Base-by-base conservation (phyloP, 2,329 filamentous ascomycete genomes). In the Esteya vermicola region DNA sequence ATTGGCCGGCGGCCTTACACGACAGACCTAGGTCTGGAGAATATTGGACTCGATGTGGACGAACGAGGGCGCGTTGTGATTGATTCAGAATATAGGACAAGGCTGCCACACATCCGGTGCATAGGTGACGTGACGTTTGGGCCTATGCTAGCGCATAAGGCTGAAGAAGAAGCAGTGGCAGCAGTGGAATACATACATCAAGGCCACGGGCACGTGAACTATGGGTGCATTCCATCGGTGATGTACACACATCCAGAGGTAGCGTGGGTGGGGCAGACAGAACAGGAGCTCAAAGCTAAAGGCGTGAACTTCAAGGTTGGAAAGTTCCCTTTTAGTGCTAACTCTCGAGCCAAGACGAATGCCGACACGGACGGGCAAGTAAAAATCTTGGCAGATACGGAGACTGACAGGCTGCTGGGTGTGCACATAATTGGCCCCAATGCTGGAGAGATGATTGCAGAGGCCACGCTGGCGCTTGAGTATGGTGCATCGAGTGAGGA, bases 201-300 rank as follows among this genome's bases (percentile, higher is more conserved):
- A 72, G 86, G 86, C 50, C 82, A 93, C 63, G 91, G 91, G 43
- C 91, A 98, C 64, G 91, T 98, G 65, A 98, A 98, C 80, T 98
- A 98, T 67, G 85, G 78, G 55, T 85, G 82, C 61, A 98, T 98
- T 57, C 91, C 91, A 49, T 91, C 85, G 26, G 91, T 98, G 66
- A 98, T 98, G 91, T 98, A 98, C 75, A 96, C 91, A 10, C 81
- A 95, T 68, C 91, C 91, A 26, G 91, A 98, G 64, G 91, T 96
- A 49, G 86, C 91, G 27, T 98, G 91, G 91, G 91, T 98, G 35
- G 91, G 91, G 43, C 88, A 95, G 70, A 95, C 80, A 61, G 91
- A 98, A 70, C 82, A 89, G 58, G 91, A 98, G 52, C 72, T 98
- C 49, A 95, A 96, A 75, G 77, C 78, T 50, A 73, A 81, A 47